Percentiles rank a stretch among this genome's conserved stretches.
phyloP scores from a whole-genome alignment of 768 basidiomycete genomes.

The Bullera alba region DNA sequence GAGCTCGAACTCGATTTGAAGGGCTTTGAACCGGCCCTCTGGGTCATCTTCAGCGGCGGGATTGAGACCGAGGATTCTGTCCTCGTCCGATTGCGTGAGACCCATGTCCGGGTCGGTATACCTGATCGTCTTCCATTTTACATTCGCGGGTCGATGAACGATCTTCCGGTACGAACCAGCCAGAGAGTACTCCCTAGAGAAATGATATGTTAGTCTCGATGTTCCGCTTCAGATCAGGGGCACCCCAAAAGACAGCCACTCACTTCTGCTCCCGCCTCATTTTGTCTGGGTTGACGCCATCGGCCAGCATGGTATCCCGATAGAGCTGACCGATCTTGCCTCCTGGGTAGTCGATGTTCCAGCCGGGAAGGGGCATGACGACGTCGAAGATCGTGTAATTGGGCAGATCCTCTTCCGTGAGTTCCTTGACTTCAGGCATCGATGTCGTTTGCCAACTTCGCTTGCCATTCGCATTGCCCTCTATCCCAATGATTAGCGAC shows the following conservation, averaged over 20 bases:
- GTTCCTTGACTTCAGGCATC: constrained; percentile 65
- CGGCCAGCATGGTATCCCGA: constrained; percentile 67
- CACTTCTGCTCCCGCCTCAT: constrained; percentile 85
- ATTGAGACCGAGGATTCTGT: constrained; percentile 68
- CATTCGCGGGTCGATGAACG: constrained; percentile 70
- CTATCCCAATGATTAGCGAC: too few species aligned
- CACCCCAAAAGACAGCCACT: too few species aligned
- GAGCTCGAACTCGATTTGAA: constrained; percentile 77
- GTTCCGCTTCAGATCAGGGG: too few species aligned
- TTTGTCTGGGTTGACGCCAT: constrained; percentile 78
- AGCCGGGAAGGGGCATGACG: constrained; percentile 94
- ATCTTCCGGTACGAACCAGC: constrained; percentile 91
- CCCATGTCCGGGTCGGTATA: constrained; percentile 92
- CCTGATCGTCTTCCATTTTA: constrained; percentile 72
- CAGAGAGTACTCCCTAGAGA: constrained; percentile 74
- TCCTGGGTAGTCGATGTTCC: constrained; percentile 85
- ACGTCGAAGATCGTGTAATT: constrained; percentile 88
- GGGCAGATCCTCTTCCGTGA: constrained; percentile 65
- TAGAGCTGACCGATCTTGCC: constrained; percentile 82
- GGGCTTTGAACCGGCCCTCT: constrained; percentile 75
- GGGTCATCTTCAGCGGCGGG: constrained; percentile 55
- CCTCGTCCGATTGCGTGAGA: constrained; percentile 91
- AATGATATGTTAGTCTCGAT: background rate
- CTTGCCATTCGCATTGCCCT: too few species aligned
- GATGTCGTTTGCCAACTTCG: too few species aligned